Conservation (phyloP, 2,329 filamentous ascomycete genomes). For the Scleromitrula shiraiana region DNA sequence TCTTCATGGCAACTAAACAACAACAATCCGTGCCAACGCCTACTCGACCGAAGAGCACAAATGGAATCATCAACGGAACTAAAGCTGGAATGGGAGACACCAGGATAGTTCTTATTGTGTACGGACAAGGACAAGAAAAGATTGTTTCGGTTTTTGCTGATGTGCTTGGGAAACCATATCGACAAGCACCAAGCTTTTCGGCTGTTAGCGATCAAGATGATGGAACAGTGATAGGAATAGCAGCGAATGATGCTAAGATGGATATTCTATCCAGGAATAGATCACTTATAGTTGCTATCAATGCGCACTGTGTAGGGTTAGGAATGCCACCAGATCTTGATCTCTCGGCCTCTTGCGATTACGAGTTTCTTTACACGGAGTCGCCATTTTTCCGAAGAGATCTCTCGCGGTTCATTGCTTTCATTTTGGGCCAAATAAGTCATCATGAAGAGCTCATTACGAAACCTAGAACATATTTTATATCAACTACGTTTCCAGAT, state of each 20-base stretch:
- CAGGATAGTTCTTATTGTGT: slow-evolving; percentile 58
- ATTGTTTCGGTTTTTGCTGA: slow-evolving; percentile 72
- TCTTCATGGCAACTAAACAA: slow-evolving; percentile 38
- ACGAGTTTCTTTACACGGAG: slow-evolving; percentile 78
- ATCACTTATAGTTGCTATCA: slow-evolving; percentile 58
- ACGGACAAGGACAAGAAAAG: slow-evolving; percentile 61
- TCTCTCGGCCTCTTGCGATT: slow-evolving; percentile 65
- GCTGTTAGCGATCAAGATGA: slow-evolving; percentile 46
- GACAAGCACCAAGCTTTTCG: slow-evolving; percentile 47
- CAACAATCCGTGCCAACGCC: slow-evolving; percentile 44
- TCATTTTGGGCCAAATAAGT: slow-evolving; percentile 70
- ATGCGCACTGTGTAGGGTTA: slow-evolving; percentile 67
- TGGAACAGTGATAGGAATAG: slow-evolving; percentile 61
- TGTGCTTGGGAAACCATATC: slow-evolving; percentile 66
- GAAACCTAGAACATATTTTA: slow-evolving; percentile 73
- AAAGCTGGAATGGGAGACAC: slow-evolving; percentile 40
- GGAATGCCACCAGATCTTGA: slow-evolving; percentile 59
- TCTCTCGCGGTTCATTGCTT: slow-evolving; percentile 69
- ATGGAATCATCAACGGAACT: slow-evolving; percentile 29
- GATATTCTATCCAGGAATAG: slow-evolving; percentile 52
- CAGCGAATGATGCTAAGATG: slow-evolving; percentile 45
- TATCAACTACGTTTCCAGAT: slow-evolving; percentile 83
- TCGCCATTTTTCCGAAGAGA: slow-evolving; percentile 66
- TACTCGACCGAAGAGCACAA: slow-evolving; percentile 34
- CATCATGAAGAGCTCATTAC: slow-evolving; percentile 70